These are phyloP conservation scores for Kalaharituber pfeilii DNA, from an alignment of 2,329 filamentous ascomycete species.

Conservation along the genomic window DNA sequence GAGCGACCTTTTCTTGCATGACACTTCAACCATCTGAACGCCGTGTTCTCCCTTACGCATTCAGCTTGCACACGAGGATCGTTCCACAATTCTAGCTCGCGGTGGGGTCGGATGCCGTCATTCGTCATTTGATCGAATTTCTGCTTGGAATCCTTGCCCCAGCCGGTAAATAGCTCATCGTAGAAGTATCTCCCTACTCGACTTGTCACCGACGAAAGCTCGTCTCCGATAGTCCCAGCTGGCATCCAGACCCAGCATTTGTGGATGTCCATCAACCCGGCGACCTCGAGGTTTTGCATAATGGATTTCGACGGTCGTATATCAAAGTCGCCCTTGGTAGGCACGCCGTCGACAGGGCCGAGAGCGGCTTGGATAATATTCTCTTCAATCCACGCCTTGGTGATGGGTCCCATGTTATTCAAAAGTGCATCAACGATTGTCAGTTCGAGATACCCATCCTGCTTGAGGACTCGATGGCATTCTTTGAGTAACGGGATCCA, in stretches of 20 bases:
- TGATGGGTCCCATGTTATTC: slow-evolving; percentile 17
- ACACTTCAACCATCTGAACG: slow-evolving; percentile 18
- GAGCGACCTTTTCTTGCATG: slow-evolving; percentile 11
- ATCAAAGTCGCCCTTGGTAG: slow-evolving; percentile 3
- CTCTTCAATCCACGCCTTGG: slow-evolving; percentile 11
- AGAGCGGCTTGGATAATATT: not conserved
- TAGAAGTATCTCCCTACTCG: slow-evolving; percentile 16
- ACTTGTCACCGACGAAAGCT: slow-evolving; percentile 17
- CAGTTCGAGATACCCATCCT: slow-evolving; percentile 17
- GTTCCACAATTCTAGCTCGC: slow-evolving; percentile 12
- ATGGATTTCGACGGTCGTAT: slow-evolving; percentile 12
- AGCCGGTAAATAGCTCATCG: slow-evolving; percentile 13
- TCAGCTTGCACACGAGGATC: slow-evolving; percentile 13
- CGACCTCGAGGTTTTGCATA: slow-evolving; percentile 7
- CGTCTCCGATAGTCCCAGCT: slow-evolving; percentile 16
- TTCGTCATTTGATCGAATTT: too few species aligned
- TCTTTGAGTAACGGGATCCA: slow-evolving; percentile 10
- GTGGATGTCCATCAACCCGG: slow-evolving; percentile 13
- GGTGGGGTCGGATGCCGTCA: slow-evolving; percentile 1
- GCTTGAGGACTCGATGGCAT: slow-evolving; percentile 14
- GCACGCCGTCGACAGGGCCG: not conserved
- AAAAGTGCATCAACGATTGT: slow-evolving; percentile 16
- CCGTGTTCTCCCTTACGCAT: slow-evolving; percentile 15
- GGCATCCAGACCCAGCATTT: slow-evolving; percentile 20
- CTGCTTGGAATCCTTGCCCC: not conserved